Evolutionary conservation across 495 filamentous ascomycete genomes (phyloP).

Genomic region (Talaromyces trachyspermus): DNA sequence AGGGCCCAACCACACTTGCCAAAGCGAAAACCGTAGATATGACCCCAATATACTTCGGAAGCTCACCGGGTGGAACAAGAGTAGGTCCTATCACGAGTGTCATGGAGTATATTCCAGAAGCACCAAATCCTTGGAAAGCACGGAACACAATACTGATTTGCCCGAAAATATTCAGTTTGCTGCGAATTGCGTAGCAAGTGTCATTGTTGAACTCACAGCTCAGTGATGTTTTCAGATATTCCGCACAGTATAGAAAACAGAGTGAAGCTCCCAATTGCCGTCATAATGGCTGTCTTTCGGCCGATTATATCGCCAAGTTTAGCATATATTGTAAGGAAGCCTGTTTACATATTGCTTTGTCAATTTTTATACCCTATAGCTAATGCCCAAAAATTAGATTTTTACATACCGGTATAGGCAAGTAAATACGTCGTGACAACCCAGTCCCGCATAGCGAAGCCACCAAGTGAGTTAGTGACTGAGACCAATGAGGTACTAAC

Average conservation of each 20-base stretch:
- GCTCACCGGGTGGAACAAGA: slow-evolving; percentile 28
- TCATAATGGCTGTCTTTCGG: slow-evolving; percentile 36
- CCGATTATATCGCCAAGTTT: slow-evolving; percentile 51
- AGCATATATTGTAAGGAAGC: slow-evolving; percentile 49
- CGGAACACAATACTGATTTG: slow-evolving; percentile 38
- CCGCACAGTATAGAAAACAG: slow-evolving; percentile 50
- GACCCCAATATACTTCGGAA: slow-evolving; percentile 7
- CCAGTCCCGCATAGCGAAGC: slow-evolving; percentile 43
- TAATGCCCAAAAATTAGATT: no score
- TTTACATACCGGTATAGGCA: slow-evolving; percentile 42
- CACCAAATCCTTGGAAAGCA: slow-evolving; percentile 48
- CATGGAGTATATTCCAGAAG: slow-evolving; percentile 43
- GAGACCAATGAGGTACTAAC: slow-evolving; percentile 53
- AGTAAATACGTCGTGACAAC: slow-evolving; percentile 48
- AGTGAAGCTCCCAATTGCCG: slow-evolving; percentile 44
- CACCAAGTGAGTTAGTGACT: slow-evolving; percentile 42
- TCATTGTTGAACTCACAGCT: slow-evolving; percentile 41
- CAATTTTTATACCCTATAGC: no score
- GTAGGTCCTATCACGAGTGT: slow-evolving; percentile 46
- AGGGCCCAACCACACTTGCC: slow-evolving; percentile 30
- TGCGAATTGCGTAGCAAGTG: no score
- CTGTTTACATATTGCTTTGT: no score
- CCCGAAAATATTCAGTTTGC: no score
- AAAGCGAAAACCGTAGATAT: slow-evolving; percentile 15
- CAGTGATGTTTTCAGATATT: slow-evolving; percentile 34